Conservation (phyloP, 176 grass and related monocot genomes). For the Musa schizocarpa region DNA sequence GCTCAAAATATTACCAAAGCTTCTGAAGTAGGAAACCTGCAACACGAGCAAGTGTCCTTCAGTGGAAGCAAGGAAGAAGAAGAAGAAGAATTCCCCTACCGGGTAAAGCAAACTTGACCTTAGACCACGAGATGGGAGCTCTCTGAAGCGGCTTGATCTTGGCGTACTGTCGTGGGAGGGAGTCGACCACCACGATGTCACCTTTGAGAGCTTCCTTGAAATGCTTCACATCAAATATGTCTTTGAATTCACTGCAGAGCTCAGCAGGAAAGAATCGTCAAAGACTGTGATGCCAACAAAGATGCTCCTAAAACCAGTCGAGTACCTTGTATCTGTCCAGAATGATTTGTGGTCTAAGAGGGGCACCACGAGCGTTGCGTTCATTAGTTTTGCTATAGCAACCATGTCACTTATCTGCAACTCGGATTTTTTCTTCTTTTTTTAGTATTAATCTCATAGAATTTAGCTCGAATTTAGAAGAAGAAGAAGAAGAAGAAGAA, state of each 20-base stretch:
- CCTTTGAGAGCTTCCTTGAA: slow-evolving; percentile 4
- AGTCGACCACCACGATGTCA: neutral
- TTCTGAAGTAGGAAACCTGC: slow-evolving; percentile 60
- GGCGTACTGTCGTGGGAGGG: neutral
- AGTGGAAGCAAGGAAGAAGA: neutral
- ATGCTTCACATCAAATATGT: slow-evolving; percentile 19
- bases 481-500: neutral
- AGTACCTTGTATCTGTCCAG: slow-evolving; percentile 79
- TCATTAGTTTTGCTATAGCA: slow-evolving; percentile 84
- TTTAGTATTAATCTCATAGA: no score
- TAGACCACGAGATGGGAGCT: slow-evolving; percentile 17
- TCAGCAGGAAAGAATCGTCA: slow-evolving; percentile 4
- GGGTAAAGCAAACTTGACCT: neutral
- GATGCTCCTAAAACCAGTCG: neutral
- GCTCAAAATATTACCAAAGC: slow-evolving; percentile 26
- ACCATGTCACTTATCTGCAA: slow-evolving; percentile 97
- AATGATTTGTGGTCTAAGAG: slow-evolving; percentile 81
- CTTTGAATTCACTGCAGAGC: slow-evolving; percentile 19
- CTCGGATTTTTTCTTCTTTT: neutral
- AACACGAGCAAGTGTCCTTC: neutral
- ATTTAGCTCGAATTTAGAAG: no score
- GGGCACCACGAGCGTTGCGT: slow-evolving; percentile 61
- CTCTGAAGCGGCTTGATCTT: neutral
- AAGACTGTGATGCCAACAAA: neutral
- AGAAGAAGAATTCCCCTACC: neutral